These are phyloP conservation scores for Gaeumannomyces tritici DNA, from an alignment of 2,329 filamentous ascomycete species.

Conservation along the genomic window DNA sequence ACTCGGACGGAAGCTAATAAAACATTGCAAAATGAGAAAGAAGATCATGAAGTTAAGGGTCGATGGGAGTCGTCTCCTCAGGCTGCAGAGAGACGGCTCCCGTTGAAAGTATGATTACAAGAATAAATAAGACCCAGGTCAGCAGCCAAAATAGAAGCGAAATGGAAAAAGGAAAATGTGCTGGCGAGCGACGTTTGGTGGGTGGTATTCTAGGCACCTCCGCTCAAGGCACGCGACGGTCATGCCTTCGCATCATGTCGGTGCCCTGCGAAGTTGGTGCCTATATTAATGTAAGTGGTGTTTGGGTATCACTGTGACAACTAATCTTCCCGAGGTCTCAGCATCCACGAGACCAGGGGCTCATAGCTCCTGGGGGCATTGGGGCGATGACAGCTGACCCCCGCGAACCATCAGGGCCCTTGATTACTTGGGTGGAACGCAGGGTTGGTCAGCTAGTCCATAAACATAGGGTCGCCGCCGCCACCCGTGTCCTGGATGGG, in stretches of 20 bases:
- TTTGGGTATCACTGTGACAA: neutral
- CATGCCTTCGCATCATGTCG: neutral
- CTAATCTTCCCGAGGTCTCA: neutral
- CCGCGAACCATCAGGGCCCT: too few relatives aligned
- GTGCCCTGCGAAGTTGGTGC: neutral
- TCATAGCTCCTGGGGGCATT: neutral
- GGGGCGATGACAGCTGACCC: neutral
- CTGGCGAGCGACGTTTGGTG: neutral
- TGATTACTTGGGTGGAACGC: too few relatives aligned
- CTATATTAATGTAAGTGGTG: constrained; percentile 1
- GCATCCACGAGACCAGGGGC: neutral
- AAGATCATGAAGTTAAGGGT: neutral
- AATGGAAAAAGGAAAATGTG: constrained; percentile 1
- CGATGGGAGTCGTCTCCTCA: neutral
- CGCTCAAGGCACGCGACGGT: neutral
- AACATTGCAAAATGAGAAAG: neutral
- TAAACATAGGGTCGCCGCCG: constrained; percentile 39
- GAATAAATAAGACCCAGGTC: neutral
- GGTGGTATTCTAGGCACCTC: neutral
- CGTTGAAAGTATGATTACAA: constrained; percentile 2
- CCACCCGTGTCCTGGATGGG: constrained; percentile 31
- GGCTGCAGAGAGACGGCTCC: neutral
- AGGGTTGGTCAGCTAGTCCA: constrained; percentile 29
- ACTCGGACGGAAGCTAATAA: neutral
- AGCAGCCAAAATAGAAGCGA: neutral